Evolutionary conservation across 1,284 basidiomycete species (phyloP).

Genomic region (Sanghuangporus weigelae): DNA sequence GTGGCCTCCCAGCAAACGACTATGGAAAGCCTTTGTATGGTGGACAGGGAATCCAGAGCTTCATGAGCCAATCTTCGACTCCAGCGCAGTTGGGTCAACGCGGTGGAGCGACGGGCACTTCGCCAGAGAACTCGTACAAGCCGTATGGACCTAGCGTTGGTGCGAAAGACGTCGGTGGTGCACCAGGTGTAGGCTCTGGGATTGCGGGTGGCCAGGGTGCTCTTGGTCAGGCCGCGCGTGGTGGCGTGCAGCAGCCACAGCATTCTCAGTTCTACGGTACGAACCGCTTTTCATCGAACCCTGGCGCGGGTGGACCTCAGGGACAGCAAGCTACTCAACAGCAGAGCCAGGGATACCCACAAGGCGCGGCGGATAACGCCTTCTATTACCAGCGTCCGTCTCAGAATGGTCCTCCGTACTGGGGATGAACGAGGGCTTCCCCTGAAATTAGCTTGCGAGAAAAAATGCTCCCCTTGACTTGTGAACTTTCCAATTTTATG

Average conservation of each 20-base stretch:
- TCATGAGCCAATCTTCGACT: conserved; percentile 54
- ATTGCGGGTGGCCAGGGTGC: conserved; percentile 37
- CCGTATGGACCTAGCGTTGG: conserved; percentile 44
- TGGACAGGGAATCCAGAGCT: conserved; percentile 57
- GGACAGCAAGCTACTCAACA: conserved; percentile 46
- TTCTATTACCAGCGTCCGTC: conserved; percentile 55
- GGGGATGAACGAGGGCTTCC: background rate
- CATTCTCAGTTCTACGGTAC: conserved; percentile 50
- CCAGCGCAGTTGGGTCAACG: conserved; percentile 44
- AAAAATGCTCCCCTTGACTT: conserved; percentile 11
- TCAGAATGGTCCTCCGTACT: conserved; percentile 3
- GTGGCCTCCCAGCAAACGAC: conserved; percentile 45
- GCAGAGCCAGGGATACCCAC: conserved; percentile 63
- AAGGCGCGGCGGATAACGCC: conserved; percentile 51
- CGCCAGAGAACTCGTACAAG: conserved; percentile 70
- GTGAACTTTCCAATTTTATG: background rate
- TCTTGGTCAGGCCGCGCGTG: conserved; percentile 21
- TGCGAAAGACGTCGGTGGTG: conserved; percentile 53
- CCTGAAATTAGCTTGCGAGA: conserved; percentile 15
- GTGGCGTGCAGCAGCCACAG: conserved; percentile 27
- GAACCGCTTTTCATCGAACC: conserved; percentile 51
- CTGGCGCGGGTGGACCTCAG: conserved; percentile 36
- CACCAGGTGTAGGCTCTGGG: conserved; percentile 29
- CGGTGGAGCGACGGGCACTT: conserved; percentile 36
- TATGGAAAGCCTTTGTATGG: conserved; percentile 66